Evolutionary conservation across 1,139 yeast species (phyloP).

Genomic region (Spathaspora sp.): DNA sequence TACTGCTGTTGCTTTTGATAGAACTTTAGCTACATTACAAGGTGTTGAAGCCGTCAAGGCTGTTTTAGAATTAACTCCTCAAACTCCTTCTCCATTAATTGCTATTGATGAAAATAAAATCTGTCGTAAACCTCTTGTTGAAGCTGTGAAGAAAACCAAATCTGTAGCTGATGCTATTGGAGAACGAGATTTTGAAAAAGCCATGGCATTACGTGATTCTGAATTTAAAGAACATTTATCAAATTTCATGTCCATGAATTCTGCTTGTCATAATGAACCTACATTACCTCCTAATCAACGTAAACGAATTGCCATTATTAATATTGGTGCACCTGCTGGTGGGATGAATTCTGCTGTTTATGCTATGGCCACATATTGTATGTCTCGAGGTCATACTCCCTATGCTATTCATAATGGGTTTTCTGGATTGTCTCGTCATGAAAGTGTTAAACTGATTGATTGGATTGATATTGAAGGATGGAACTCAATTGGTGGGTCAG

Average conservation of each 20-base stretch:
- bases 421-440: conserved; percentile 75
- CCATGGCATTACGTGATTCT: conserved; percentile 67
- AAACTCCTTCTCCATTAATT: conserved; percentile 74
- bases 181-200: conserved; percentile 58
- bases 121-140: conserved; percentile 66
- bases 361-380: conserved; percentile 71
- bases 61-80: conserved; percentile 65
- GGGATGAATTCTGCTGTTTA: conserved; percentile 78
- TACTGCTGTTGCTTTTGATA: conserved; percentile 77
- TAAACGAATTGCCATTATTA: conserved; percentile 67
- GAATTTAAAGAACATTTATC: conserved; percentile 67
- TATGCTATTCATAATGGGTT: conserved; percentile 77
- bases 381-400: conserved; percentile 73
- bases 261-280: conserved; percentile 62
- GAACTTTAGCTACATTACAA: conserved; percentile 73
- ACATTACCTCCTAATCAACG: conserved; percentile 54
- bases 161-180: conserved; percentile 69
- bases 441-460: conserved; percentile 56
- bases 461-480: conserved; percentile 76
- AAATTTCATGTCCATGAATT: conserved; percentile 60
- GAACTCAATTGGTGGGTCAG: conserved; percentile 78
- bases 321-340: conserved; percentile 83
- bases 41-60: conserved; percentile 86
- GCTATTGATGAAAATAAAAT: conserved; percentile 72
- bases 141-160: conserved; percentile 69